A percentile compares a stretch with the other conserved stretches of the same genome.
These are phyloP conservation scores for Cryphonectria nitschkei DNA, from an alignment of 2,329 filamentous ascomycete species.

Conservation along the genomic window DNA sequence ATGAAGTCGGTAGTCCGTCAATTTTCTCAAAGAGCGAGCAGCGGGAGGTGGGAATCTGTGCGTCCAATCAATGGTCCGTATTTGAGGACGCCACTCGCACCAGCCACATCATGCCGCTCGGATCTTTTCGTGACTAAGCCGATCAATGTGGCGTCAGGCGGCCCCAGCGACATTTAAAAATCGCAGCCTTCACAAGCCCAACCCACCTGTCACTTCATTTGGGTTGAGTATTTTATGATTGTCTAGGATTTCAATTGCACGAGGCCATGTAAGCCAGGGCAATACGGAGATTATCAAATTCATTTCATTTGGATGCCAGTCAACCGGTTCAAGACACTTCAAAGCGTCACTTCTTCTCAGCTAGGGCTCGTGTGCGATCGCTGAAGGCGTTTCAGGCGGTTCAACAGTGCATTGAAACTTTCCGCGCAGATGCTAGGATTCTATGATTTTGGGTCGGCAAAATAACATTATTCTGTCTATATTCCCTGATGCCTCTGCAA, in stretches of 20 bases:
- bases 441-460: not conserved
- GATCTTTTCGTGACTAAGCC: not conserved
- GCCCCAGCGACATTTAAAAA: not conserved
- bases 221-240: not conserved
- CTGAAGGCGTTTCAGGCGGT: not conserved
- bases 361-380: not conserved
- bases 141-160: not conserved
- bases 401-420: not conserved
- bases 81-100: not conserved
- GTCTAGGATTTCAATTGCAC: not conserved
- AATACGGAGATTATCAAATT: not conserved
- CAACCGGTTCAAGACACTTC: not conserved
- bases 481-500: not conserved
- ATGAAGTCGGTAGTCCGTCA: conserved; percentile 11
- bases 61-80: conserved; percentile 7
- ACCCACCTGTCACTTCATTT: too few species aligned
- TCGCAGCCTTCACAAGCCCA: not conserved
- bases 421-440: not conserved
- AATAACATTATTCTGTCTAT: not conserved
- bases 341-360: not conserved
- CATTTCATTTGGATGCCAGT: not conserved
- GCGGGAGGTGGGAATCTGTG: conserved; percentile 15
- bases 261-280: not conserved
- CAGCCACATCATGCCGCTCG: not conserved
- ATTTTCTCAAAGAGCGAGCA: conserved; percentile 19